These are phyloP conservation scores for Neurospora intermedia DNA, from an alignment of 495 filamentous ascomycete genomes.

Conservation along the genomic window DNA sequence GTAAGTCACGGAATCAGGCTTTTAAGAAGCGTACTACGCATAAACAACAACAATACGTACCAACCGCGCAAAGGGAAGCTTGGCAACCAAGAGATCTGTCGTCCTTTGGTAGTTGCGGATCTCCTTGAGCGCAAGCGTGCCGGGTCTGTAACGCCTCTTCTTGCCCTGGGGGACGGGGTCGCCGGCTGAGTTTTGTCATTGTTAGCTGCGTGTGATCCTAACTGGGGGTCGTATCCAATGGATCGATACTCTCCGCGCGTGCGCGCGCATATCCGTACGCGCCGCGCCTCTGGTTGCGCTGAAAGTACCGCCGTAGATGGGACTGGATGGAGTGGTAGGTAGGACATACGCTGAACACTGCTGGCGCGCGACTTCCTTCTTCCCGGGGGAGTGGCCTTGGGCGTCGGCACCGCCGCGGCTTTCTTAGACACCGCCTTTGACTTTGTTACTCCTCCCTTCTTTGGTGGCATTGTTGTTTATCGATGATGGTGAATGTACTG, in stretches of 20 bases:
- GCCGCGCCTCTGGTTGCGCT: not conserved
- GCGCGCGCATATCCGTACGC: not conserved
- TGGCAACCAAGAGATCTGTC: conserved; percentile 70
- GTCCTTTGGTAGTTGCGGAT: conserved; percentile 73
- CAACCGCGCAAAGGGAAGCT: conserved; percentile 77
- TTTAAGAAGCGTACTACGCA: too few relatives aligned
- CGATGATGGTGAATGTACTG: not conserved
- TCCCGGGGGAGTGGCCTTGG: not conserved
- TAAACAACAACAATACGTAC: conserved; percentile 35
- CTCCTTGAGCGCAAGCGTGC: conserved; percentile 75
- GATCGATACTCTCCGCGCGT: not conserved
- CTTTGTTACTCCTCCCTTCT: not conserved
- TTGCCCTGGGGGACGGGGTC: conserved; percentile 55
- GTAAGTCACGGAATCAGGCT: not conserved
- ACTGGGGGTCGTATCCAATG: not conserved
- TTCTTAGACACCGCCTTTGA: not conserved
- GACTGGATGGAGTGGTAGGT: not conserved
- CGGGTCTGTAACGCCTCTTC: conserved; percentile 67
- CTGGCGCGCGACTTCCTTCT: conserved; percentile 7
- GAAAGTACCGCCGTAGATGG: not conserved
- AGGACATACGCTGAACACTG: conserved; percentile 20
- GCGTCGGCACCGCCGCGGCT: not conserved
- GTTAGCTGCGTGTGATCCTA: not conserved
- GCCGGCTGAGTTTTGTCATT: conserved; percentile 43
- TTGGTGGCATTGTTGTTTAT: not conserved